A percentile compares a stretch with the other conserved stretches of the same genome.
phyloP scores from a whole-genome alignment of 2,329 filamentous ascomycete species.

The Fusarium piperis region DNA sequence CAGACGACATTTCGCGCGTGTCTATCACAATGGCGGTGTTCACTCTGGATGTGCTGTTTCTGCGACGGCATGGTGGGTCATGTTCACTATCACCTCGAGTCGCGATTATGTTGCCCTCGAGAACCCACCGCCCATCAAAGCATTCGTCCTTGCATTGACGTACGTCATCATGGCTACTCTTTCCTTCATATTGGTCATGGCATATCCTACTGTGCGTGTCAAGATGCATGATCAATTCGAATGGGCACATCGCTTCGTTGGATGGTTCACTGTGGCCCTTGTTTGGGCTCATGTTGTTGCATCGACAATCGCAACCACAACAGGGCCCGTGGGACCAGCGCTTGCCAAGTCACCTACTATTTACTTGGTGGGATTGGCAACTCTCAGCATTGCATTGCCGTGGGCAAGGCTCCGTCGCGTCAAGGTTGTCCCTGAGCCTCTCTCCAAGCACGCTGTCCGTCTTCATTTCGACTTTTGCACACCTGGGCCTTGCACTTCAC shows the following conservation, averaged over 20 bases:
- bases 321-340: slow-evolving; percentile 5
- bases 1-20: slow-evolving; percentile 52
- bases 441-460: slow-evolving; percentile 75
- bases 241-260: slow-evolving; percentile 71
- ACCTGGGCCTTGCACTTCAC: slow-evolving; percentile 44
- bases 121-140: slow-evolving; percentile 8
- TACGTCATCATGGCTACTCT: slow-evolving; percentile 34
- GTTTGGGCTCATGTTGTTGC: slow-evolving; percentile 69
- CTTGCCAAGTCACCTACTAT: slow-evolving; percentile 17
- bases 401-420: slow-evolving; percentile 75
- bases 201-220: slow-evolving; percentile 38
- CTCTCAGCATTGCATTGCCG: slow-evolving; percentile 23
- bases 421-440: slow-evolving; percentile 66
- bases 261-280: slow-evolving; percentile 69
- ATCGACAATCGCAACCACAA: slow-evolving; percentile 55
- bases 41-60: slow-evolving; percentile 56
- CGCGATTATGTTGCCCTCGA: slow-evolving; percentile 5
- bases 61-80: slow-evolving; percentile 51
- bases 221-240: slow-evolving; percentile 72
- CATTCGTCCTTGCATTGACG: slow-evolving; percentile 38
- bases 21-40: slow-evolving; percentile 57
- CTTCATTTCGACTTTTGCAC: slow-evolving; percentile 71
- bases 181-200: slow-evolving; percentile 39
- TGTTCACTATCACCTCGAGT: slow-evolving; percentile 37
- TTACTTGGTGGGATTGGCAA: slow-evolving; percentile 12